Conservation (phyloP, 2,329 filamentous ascomycete species). For the Cordyceps militaris region DNA sequence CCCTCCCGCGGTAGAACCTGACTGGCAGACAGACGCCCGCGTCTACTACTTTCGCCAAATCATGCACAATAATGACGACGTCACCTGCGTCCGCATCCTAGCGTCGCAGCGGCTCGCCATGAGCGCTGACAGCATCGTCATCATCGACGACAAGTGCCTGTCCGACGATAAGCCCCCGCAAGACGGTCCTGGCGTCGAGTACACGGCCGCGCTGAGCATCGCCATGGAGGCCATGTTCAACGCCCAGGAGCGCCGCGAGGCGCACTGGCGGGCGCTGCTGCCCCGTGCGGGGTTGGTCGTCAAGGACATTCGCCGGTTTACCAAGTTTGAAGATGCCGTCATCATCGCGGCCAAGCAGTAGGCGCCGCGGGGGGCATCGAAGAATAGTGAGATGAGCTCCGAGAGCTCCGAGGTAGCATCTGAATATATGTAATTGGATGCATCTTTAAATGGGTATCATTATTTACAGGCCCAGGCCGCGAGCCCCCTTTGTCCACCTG, state of each 20-base stretch:
- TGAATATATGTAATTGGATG: neutral
- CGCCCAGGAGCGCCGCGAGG: slow-evolving; percentile 19
- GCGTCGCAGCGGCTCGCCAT: slow-evolving; percentile 16
- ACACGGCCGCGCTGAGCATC: slow-evolving; percentile 19
- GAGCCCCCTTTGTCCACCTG: slow-evolving; percentile 39
- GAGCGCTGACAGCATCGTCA: slow-evolving; percentile 16
- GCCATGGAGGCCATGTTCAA: slow-evolving; percentile 22
- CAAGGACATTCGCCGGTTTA: slow-evolving; percentile 19
- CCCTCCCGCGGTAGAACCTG: neutral
- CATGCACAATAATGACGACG: slow-evolving; percentile 22
- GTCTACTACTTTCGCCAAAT: slow-evolving; percentile 25
- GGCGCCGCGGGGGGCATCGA: neutral
- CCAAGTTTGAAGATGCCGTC: slow-evolving; percentile 18
- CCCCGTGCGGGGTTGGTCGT: slow-evolving; percentile 18
- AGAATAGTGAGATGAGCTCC: neutral
- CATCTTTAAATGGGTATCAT: neutral
- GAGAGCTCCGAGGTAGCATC: neutral
- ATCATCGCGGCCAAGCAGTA: slow-evolving; percentile 17
- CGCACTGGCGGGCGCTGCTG: slow-evolving; percentile 19
- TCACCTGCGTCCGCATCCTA: slow-evolving; percentile 20
- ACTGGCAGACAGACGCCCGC: slow-evolving; percentile 17
- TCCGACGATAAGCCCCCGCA: slow-evolving; percentile 16
- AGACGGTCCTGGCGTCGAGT: slow-evolving; percentile 16
- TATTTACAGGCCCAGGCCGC: slow-evolving; percentile 26
- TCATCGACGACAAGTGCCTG: slow-evolving; percentile 21